phyloP scores from a whole-genome alignment of 306 rosid genomes.

The Vigna reflexopilosa region DNA sequence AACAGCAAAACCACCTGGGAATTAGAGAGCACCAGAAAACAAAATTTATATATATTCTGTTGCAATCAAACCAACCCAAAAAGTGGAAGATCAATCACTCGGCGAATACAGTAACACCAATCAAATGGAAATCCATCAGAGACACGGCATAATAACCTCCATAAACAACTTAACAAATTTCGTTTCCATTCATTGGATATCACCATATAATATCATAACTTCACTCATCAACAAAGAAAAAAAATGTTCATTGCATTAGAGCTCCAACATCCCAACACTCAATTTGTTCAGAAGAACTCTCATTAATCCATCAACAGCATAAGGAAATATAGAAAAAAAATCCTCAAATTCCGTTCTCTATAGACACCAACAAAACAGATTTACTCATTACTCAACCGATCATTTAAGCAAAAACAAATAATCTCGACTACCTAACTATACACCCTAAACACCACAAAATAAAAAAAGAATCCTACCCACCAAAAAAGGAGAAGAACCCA shows the following conservation, averaged over 20 bases:
- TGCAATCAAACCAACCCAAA: too few relatives aligned
- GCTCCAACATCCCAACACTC: neutral
- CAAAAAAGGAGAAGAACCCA: constrained; percentile 94
- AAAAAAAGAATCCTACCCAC: constrained; percentile 52
- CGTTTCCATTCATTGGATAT: neutral
- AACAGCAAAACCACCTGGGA: too few relatives aligned
- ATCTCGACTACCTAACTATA: neutral
- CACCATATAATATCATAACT: neutral
- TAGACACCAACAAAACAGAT: neutral
- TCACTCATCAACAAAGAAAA: constrained; percentile 9
- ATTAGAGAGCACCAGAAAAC: too few relatives aligned
- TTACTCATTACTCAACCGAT: neutral
- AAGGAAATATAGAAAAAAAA: neutral
- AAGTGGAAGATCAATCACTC: neutral
- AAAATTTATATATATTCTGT: too few relatives aligned
- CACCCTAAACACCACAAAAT: neutral
- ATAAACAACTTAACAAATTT: neutral
- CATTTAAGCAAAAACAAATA: neutral
- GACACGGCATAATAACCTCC: neutral
- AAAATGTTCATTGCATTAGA: neutral
- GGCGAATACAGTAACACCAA: neutral
- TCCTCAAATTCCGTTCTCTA: neutral
- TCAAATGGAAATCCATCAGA: neutral
- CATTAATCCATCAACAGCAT: neutral
- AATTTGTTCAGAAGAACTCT: constrained; percentile 17